Percentiles rank a stretch among this genome's conserved stretches.
These are phyloP conservation scores for Ostreobium quekettii DNA, from an alignment of 139 green algal genomes.

Conservation along the genomic window DNA sequence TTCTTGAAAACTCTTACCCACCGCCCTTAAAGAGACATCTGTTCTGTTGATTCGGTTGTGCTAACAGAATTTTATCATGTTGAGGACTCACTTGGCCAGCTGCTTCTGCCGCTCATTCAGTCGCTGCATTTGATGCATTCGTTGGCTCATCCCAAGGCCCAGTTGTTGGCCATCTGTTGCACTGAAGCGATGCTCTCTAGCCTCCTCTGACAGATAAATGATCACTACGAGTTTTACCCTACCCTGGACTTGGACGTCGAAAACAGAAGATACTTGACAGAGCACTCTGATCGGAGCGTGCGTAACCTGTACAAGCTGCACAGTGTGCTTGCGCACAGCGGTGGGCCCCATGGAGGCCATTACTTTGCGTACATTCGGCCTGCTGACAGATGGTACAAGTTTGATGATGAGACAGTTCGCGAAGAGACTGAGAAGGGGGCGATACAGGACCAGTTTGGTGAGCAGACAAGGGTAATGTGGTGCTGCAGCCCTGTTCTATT, in stretches of 20 bases:
- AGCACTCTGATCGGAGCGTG: conserved; percentile 47
- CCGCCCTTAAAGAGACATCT: no score
- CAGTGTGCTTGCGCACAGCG: conserved; percentile 91
- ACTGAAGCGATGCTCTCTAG: neutral
- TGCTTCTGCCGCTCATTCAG: no score
- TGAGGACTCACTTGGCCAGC: no score
- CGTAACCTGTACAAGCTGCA: conserved; percentile 81
- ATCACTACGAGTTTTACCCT: conserved; percentile 90
- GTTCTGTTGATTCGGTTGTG: no score
- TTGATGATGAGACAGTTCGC: conserved; percentile 90
- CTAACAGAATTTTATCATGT: no score
- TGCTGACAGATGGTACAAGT: conserved; percentile 80
- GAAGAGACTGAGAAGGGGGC: conserved; percentile 57
- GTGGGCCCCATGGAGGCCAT: conserved; percentile 83
- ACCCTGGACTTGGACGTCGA: conserved; percentile 78
- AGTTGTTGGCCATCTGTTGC: no score
- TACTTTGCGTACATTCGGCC: conserved; percentile 78
- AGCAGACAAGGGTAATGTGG: no score
- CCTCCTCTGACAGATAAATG: conserved; percentile 71
- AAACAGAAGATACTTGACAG: conserved; percentile 57
- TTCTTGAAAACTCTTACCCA: no score
- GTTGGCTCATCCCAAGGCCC: no score
- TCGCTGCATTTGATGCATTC: no score
- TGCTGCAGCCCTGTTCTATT: no score
- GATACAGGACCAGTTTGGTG: conserved; percentile 86